Base-by-base conservation (phyloP, 129 eudicot species). In the Tagetes erecta region DNA sequence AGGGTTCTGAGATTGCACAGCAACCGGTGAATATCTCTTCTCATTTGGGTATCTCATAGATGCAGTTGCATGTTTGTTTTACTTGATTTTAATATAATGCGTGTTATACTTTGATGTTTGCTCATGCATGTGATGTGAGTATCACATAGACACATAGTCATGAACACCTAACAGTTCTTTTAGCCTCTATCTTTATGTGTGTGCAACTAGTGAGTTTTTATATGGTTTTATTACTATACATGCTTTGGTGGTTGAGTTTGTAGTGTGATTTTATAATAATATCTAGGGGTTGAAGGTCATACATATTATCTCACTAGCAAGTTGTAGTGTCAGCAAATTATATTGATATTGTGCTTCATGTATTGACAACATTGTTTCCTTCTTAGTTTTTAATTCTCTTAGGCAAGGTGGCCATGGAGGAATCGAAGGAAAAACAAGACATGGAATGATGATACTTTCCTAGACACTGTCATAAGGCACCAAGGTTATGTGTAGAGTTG, bases 1-100 rank as follows among this genome's bases (percentile, higher is more conserved):
- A 83, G 71, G 76, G 78, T 56, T 74, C 93, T 63, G 88, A 84
- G 68, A 84, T 79, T 68, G 35, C 86, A 35, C 60, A 69, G 74
- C 91, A 80, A 72, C 73, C 81, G 86, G 98, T 94, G 81, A 82
- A 89, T 80, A 66, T 79, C 68, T 45, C 30, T 65, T 39, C 78
- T 64, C 50, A 72, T 55, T 64, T 72, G 65, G 72, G 72, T 79
- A 74, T 58, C 27, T 52, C 50, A 14, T 72, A 72, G 56, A 72
- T 64, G 78, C 72, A 63, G 68, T 71, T 78, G 59, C 67, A 49
- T 78, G 77, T 55, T 64, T 71, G 46, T 42, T 52, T 63, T 78
- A 64, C 64, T 53, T 71, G 59, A 78, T 64, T 64, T 14, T 65
- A 50, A 55, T 9, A 71, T 78, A 31, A 14, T 71, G 78, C 72